Percentiles rank a stretch among this genome's conserved stretches.
Evolutionary conservation across 805 yeast genomes (phyloP).

Genomic region (Kodamaea restingae): DNA sequence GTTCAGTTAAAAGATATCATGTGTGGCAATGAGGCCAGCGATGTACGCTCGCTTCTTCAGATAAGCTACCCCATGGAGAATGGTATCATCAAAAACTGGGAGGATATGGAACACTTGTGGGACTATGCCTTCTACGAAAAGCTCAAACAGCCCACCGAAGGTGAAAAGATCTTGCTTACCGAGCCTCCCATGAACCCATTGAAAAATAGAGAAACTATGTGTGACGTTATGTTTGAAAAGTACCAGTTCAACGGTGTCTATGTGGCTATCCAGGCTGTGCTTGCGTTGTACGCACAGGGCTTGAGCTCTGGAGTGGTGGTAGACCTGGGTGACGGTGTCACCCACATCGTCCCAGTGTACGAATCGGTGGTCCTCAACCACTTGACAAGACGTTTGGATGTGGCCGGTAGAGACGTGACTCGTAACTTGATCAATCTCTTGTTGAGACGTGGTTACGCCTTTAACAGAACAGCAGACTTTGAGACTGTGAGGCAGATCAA

Average conservation of each 20-base stretch:
- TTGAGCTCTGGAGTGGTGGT: conserved; percentile 96
- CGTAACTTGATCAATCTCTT: conserved; percentile 86
- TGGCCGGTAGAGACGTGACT: conserved; percentile 98
- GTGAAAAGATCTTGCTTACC: conserved; percentile 79
- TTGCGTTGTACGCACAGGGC: conserved; percentile 96
- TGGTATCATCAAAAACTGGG: conserved; percentile 97
- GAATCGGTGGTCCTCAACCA: conserved; percentile 96
- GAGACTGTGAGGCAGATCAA: conserved; percentile 98
- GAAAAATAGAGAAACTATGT: conserved; percentile 86
- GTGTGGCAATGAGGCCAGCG: conserved; percentile 96
- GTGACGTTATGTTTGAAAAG: conserved; percentile 87
- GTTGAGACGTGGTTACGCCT: conserved; percentile 94
- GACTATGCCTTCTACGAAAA: conserved; percentile 93
- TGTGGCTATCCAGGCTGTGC: conserved; percentile 96
- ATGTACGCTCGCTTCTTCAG: conserved; percentile 84
- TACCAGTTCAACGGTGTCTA: conserved; percentile 90
- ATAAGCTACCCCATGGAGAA: conserved; percentile 98
- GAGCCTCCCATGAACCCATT: conserved; percentile 98
- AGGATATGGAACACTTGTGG: conserved; percentile 98
- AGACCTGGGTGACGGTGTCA: conserved; percentile 98
- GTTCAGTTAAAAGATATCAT: conserved; percentile 88
- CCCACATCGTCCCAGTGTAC: conserved; percentile 97
- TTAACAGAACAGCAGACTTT: conserved; percentile 97
- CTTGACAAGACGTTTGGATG: conserved; percentile 85
- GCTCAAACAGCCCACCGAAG: conserved; percentile 71